Evolutionary conservation across 2,329 filamentous ascomycete genomes (phyloP), one percentile per base, ranked within the genome.

Genomic region (Colletotrichum orbiculare): DNA sequence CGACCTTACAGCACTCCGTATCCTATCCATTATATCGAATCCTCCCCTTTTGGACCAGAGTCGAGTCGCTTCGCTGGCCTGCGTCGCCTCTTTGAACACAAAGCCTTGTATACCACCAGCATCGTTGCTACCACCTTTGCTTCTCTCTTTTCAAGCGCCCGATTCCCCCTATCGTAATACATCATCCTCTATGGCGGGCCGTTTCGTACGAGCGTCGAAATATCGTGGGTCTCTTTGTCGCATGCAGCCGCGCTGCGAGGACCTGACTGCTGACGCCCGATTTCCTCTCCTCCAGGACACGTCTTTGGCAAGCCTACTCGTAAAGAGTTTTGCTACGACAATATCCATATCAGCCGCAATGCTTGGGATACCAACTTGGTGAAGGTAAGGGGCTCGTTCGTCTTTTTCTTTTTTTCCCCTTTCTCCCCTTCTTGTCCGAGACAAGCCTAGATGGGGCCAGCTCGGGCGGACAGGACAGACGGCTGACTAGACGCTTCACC

Each of bases 311-410:
- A 96, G 82, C 83, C 93, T 68, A 96, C 94, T 71, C 91, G 93
- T 81, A 97, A 97, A 87, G 96, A 99, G 79, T 92, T 93, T 87
- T 97, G 94, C 85, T 99, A 98, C 82, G 96, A 99, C 81, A 98
- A 98, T 80, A 84, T 99, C 72, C 93, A 93, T 77, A 93, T 99
- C 80, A 97, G 94, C 75, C 93, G 91, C 81, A 99, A 99, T 89
- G 96, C 96, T 60, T 99, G 96, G 96, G 96, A 99, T 80, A 97
- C 94, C 74, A 99, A 99, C 83, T 84, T 99, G 75, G 87, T 98
- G 82, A 98, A 98, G 91, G 94, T 96, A 79, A 78, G 85, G 57
- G 37, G 57, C 17, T 38, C 34, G n/a, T 1, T 10, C 34, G 34
- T 25, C 5, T 37, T 45, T 49, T 43, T 56, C 45, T 46, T 60